A percentile compares a stretch with the other conserved stretches of the same genome.
phyloP scores from a whole-genome alignment of 2,329 filamentous ascomycete genomes.

The Claviceps spartinae region DNA sequence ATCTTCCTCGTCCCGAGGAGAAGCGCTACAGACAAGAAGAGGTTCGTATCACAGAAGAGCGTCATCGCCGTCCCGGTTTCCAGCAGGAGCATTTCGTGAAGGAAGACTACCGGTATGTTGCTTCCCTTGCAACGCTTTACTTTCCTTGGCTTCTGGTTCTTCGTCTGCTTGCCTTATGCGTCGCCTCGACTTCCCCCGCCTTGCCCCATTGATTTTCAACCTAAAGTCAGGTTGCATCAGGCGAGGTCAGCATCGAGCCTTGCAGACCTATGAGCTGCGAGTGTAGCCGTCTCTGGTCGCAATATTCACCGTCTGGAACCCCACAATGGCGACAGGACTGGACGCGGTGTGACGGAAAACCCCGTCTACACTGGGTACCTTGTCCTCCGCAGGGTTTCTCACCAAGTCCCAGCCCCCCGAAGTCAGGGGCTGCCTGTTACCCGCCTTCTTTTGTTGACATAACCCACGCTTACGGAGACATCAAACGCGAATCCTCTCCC shows the following conservation, averaged over 20 bases:
- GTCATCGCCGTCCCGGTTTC: conserved; percentile 57
- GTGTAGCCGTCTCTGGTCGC: neutral
- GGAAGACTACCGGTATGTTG: conserved; percentile 41
- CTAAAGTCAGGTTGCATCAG: neutral
- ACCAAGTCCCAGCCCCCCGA: conserved; percentile 3
- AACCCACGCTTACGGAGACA: conserved; percentile 5
- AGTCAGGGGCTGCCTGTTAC: conserved; percentile 11
- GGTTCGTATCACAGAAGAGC: conserved; percentile 67
- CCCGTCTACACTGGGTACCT: neutral
- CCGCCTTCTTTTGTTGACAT: conserved; percentile 11
- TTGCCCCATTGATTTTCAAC: neutral
- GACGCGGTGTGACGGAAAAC: conserved; percentile 4
- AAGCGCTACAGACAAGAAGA: conserved; percentile 63
- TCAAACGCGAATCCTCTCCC: conserved; percentile 14
- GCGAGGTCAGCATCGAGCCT: neutral
- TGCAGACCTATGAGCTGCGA: neutral
- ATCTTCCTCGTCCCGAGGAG: conserved; percentile 45
- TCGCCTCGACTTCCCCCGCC: neutral
- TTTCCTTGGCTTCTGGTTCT: neutral
- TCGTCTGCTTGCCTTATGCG: neutral
- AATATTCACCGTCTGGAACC: neutral
- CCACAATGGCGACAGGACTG: conserved; percentile 1
- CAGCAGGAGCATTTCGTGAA: conserved; percentile 36
- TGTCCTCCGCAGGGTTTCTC: conserved; percentile 6
- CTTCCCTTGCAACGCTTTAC: conserved; percentile 3